Evolutionary conservation across 352 stramenopile genomes (phyloP).

Genomic region (Phytophthora crassamura): DNA sequence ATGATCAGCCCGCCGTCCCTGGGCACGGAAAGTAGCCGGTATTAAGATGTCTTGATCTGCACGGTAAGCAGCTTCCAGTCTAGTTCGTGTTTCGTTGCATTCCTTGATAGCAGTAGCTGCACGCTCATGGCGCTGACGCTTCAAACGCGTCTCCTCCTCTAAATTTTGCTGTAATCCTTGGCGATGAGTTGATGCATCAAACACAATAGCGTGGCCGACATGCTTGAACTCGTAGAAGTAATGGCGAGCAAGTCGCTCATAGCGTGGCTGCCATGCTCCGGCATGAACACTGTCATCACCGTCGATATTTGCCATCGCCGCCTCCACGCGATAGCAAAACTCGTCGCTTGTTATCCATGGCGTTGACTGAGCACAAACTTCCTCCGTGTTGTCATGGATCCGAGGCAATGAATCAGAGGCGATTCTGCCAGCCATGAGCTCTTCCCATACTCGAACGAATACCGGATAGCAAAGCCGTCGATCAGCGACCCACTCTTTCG

Average conservation of each 20-base stretch:
- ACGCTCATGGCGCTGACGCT: constrained; percentile 36
- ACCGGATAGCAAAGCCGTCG: constrained; percentile 55
- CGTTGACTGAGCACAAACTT: not conserved
- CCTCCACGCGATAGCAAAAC: constrained; percentile 53
- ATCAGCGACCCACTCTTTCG: constrained; percentile 61
- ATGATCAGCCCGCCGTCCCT: constrained; percentile 21
- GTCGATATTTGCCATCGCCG: constrained; percentile 23
- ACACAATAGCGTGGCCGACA: constrained; percentile 53
- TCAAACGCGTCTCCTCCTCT: constrained; percentile 24
- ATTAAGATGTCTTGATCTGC: constrained; percentile 20
- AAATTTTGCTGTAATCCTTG: constrained; percentile 10
- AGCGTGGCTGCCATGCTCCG: constrained; percentile 62
- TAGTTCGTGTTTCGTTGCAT: constrained; percentile 46
- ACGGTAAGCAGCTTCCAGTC: constrained; percentile 39
- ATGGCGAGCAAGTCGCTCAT: constrained; percentile 57
- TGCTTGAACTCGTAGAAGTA: constrained; percentile 84
- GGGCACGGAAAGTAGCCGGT: constrained; percentile 1
- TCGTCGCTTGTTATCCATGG: constrained; percentile 35
- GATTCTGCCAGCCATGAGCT: constrained; percentile 6
- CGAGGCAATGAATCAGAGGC: not conserved
- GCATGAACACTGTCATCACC: too few species aligned
- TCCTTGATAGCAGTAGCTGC: constrained; percentile 42
- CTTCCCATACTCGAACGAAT: constrained; percentile 58
- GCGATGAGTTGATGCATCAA: constrained; percentile 28
- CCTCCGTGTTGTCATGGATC: not conserved